A percentile compares a stretch with the other conserved stretches of the same genome.
These are phyloP conservation scores for Yarrowia keelungensis DNA, from an alignment of 805 yeast genomes.

Conservation along the genomic window DNA sequence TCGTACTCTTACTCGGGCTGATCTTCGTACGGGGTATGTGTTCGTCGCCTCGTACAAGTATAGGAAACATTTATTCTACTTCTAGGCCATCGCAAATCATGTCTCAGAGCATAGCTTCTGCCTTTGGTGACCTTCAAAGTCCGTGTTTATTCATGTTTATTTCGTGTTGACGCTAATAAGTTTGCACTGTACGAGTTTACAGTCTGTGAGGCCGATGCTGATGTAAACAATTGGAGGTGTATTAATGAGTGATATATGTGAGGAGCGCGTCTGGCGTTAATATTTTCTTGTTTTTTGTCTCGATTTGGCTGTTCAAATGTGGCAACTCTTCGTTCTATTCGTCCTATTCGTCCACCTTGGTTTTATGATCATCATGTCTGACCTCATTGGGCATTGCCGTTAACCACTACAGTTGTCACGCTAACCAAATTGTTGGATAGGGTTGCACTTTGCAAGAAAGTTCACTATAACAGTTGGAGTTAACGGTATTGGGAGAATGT, in stretches of 20 bases:
- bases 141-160: slow-evolving; percentile 13
- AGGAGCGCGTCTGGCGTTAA: neutral
- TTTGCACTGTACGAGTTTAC: slow-evolving; percentile 11
- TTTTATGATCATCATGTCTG: neutral
- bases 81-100: neutral
- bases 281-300: neutral
- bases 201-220: neutral
- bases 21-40: too few relatives aligned
- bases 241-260: neutral
- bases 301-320: too few relatives aligned
- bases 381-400: slow-evolving; percentile 13
- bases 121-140: neutral
- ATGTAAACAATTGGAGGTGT: neutral
- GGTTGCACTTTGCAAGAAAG: neutral
- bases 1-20: too few relatives aligned
- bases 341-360: too few relatives aligned
- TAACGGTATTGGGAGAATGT: too few relatives aligned
- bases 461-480: slow-evolving; percentile 15
- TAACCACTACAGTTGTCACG: neutral
- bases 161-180: neutral
- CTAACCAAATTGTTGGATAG: slow-evolving; percentile 7
- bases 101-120: slow-evolving; percentile 10
- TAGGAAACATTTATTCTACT: neutral
- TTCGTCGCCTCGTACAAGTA: too few relatives aligned
- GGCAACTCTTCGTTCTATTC: too few relatives aligned